Conservation (phyloP, 306 rosid species). For the Trifolium pratense region DNA sequence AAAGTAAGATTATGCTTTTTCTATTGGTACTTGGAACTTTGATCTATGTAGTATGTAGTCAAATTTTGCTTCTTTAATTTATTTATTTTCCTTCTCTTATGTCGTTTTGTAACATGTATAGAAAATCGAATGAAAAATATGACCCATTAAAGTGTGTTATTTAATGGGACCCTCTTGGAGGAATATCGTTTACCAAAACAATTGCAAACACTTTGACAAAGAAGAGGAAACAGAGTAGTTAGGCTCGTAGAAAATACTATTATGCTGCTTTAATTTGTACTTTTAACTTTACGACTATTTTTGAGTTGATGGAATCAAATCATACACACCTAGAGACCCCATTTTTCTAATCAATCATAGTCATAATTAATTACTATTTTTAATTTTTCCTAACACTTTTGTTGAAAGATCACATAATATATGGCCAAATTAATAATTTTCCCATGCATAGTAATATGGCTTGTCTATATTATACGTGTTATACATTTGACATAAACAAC, state of each 20-base stretch:
- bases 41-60: not conserved
- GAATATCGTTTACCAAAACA: constrained; percentile 39
- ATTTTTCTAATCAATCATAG: constrained; percentile 17
- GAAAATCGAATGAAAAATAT: constrained; percentile 18
- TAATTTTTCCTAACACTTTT: not conserved
- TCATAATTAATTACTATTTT: constrained; percentile 1
- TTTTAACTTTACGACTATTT: not conserved
- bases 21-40: not conserved
- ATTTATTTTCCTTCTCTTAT: not conserved
- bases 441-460: constrained; percentile 35
- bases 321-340: not conserved
- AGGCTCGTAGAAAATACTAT: not conserved
- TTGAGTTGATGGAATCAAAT: constrained; percentile 38
- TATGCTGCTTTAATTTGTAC: constrained; percentile 36
- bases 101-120: not conserved
- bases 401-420: constrained; percentile 23
- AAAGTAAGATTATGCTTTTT: not conserved
- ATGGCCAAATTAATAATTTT: not conserved
- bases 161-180: not conserved
- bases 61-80: not conserved
- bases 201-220: constrained; percentile 41
- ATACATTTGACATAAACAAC: constrained; percentile 29
- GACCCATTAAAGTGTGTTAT: constrained; percentile 36
- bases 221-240: constrained; percentile 13
- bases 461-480: constrained; percentile 51